Evolutionary conservation across 495 filamentous ascomycete species (phyloP).

Genomic region (Penicillium cataractarum): DNA sequence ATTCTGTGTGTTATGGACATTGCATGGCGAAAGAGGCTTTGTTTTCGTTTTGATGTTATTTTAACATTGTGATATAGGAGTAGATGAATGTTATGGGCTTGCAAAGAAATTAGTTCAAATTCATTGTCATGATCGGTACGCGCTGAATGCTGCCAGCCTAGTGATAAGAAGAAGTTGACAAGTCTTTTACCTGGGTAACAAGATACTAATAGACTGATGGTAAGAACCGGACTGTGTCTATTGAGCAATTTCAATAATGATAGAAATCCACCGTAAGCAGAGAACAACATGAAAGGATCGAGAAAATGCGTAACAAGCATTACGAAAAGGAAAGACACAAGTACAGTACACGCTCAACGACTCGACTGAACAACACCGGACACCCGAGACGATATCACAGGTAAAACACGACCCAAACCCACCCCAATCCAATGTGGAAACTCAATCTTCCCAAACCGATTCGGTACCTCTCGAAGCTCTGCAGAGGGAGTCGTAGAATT

Average conservation of each 20-base stretch:
- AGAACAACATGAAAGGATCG: neutral
- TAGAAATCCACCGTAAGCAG: neutral
- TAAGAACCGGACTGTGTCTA: neutral
- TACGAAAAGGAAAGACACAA: neutral
- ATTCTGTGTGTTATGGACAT: neutral
- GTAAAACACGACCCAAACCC: neutral
- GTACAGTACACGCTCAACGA: neutral
- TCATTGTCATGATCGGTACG: too few relatives aligned
- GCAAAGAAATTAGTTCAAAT: neutral
- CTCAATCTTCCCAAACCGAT: neutral
- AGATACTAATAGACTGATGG: neutral
- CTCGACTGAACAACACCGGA: neutral
- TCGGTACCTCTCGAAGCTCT: neutral
- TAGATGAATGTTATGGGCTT: neutral
- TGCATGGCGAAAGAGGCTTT: conserved; percentile 3
- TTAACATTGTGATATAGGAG: neutral
- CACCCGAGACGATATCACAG: neutral
- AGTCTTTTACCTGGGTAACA: too few relatives aligned
- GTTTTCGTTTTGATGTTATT: neutral
- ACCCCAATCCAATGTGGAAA: neutral
- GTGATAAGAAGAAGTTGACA: too few relatives aligned
- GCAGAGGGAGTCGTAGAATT: conserved; percentile 1
- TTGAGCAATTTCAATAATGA: neutral
- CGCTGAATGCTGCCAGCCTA: too few relatives aligned
- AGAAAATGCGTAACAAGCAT: neutral